Evolutionary conservation across 805 yeast species (phyloP).

Genomic region (Saccharomycopsis babjevae): DNA sequence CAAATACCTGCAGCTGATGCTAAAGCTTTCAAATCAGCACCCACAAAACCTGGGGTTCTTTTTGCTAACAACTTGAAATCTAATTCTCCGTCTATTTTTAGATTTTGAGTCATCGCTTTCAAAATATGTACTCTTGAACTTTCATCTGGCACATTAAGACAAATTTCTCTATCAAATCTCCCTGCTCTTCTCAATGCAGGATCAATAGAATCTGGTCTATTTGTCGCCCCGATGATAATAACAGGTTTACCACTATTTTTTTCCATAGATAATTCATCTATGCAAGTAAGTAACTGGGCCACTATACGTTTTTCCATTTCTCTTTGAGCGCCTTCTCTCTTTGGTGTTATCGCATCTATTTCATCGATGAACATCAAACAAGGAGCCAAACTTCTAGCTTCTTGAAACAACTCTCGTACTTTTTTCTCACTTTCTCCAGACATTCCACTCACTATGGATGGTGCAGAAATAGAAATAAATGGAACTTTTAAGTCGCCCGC

Average conservation of each 20-base stretch:
- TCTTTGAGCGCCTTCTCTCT: constrained; percentile 94
- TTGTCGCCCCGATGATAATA: constrained; percentile 91
- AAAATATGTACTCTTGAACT: constrained; percentile 67
- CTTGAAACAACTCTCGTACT: constrained; percentile 84
- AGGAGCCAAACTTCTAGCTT: constrained; percentile 84
- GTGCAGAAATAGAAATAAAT: constrained; percentile 84
- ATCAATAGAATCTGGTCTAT: constrained; percentile 91
- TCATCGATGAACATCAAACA: constrained; percentile 91
- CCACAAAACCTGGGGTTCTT: constrained; percentile 94
- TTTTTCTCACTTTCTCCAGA: constrained; percentile 98
- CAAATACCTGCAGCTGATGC: constrained; percentile 92
- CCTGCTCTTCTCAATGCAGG: constrained; percentile 95
- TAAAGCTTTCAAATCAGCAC: constrained; percentile 91
- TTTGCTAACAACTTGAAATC: constrained; percentile 72
- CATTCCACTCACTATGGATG: constrained; percentile 96
- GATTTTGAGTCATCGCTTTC: constrained; percentile 54
- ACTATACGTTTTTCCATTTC: constrained; percentile 98
- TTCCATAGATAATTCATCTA: constrained; percentile 84
- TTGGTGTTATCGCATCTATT: constrained; percentile 92
- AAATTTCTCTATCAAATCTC: constrained; percentile 89
- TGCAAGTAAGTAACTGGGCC: constrained; percentile 86
- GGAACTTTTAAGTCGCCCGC: constrained; percentile 95
- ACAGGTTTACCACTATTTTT: constrained; percentile 91
- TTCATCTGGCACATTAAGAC: constrained; percentile 91
- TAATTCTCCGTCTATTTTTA: constrained; percentile 60